phyloP scores from a whole-genome alignment of 352 stramenopile genomes.

The Phytopythium kandeliae region DNA sequence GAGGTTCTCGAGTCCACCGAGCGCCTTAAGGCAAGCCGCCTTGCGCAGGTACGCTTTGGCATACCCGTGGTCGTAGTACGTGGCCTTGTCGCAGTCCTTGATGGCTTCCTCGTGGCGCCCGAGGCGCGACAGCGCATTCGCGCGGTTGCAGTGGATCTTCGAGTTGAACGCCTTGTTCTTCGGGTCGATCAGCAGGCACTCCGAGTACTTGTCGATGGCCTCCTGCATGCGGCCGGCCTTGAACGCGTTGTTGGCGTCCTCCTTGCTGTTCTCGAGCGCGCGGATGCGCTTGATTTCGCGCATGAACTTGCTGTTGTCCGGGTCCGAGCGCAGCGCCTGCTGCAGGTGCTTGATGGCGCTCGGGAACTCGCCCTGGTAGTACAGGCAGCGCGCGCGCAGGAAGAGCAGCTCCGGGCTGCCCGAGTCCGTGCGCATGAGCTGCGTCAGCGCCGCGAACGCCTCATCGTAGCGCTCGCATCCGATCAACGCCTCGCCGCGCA shows the following conservation, averaged over 20 bases:
- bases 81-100: conserved; percentile 85
- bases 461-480: conserved; percentile 78
- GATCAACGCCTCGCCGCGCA: conserved; percentile 68
- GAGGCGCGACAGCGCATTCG: conserved; percentile 80
- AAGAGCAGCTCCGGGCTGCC: conserved; percentile 83
- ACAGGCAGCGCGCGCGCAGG: conserved; percentile 84
- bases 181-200: conserved; percentile 84
- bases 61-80: conserved; percentile 91
- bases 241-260: conserved; percentile 88
- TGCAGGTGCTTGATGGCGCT: conserved; percentile 92
- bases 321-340: conserved; percentile 85
- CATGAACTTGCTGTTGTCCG: conserved; percentile 86
- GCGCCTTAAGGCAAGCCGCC: conserved; percentile 64
- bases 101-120: conserved; percentile 83
- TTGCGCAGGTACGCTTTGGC: conserved; percentile 87
- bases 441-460: conserved; percentile 72
- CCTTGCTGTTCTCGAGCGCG: conserved; percentile 81
- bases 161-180: conserved; percentile 91
- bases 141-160: conserved; percentile 93
- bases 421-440: conserved; percentile 82
- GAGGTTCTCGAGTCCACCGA: conserved; percentile 85
- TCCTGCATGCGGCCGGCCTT: conserved; percentile 73
- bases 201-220: conserved; percentile 86
- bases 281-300: conserved; percentile 88
- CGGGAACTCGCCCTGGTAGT: conserved; percentile 90